Percentiles rank a stretch among this genome's conserved stretches.
Conservation (phyloP, 805 yeast species). For the Lachancea meyersii region DNA sequence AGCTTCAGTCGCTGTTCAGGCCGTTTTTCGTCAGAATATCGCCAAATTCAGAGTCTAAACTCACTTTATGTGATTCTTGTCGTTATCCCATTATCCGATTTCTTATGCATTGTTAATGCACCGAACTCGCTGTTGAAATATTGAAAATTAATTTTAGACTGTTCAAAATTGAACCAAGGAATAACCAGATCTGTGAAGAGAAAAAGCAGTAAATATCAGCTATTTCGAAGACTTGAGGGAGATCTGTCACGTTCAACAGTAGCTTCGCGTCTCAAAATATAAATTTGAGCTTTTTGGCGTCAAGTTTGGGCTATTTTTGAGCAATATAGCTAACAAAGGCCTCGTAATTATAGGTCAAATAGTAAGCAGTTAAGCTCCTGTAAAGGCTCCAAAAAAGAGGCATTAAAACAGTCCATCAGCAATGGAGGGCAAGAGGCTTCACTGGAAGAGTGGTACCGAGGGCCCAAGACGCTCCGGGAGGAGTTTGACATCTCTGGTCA, state of each 20-base stretch:
- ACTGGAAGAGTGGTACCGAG: background rate
- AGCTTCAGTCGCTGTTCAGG: no score
- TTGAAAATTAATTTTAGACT: background rate
- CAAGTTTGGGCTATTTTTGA: background rate
- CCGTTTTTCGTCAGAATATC: no score
- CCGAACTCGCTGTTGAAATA: background rate
- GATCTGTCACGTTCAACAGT: background rate
- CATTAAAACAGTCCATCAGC: background rate
- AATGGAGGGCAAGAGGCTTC: slow-evolving; percentile 3
- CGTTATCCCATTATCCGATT: background rate
- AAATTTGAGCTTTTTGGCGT: background rate
- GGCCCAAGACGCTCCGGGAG: slow-evolving; percentile 1
- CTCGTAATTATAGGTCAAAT: background rate
- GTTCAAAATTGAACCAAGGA: background rate
- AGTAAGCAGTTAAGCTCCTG: no score
- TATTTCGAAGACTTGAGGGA: background rate
- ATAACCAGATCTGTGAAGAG: background rate
- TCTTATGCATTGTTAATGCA: background rate
- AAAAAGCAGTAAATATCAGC: background rate
- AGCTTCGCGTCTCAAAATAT: background rate
- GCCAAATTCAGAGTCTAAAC: no score
- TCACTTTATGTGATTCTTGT: no score
- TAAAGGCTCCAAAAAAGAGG: no score
- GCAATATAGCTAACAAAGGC: background rate
- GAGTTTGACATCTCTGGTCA: background rate